Evolutionary conservation across 1,139 yeast species (phyloP).

Genomic region (Yamadazyma membranifaciens): DNA sequence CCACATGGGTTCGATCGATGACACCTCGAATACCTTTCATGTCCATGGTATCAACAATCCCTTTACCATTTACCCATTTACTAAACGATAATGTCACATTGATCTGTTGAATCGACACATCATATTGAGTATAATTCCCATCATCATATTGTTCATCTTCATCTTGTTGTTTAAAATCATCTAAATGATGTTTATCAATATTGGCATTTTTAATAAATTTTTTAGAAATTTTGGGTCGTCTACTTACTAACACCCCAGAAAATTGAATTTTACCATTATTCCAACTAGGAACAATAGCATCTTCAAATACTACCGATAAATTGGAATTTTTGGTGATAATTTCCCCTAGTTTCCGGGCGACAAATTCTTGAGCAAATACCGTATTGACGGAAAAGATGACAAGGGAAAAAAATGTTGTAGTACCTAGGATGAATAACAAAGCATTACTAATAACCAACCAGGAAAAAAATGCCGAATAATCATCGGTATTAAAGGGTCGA

Average conservation of each 20-base stretch:
- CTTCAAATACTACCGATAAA: conserved; percentile 85
- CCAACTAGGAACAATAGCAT: conserved; percentile 96
- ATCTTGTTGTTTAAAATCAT: conserved; percentile 6
- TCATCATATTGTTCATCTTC: conserved; percentile 49
- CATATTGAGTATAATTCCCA: conserved; percentile 95
- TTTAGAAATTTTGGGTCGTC: conserved; percentile 63
- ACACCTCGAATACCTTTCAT: conserved; percentile 87
- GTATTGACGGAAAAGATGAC: conserved; percentile 79
- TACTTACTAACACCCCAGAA: conserved; percentile 80
- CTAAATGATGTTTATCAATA: conserved; percentile 4
- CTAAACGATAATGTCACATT: conserved; percentile 75
- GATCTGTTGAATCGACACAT: conserved; percentile 82
- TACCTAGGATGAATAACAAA: conserved; percentile 72
- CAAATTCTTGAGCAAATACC: conserved; percentile 84
- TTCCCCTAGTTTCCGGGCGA: conserved; percentile 80
- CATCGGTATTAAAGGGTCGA: conserved; percentile 82
- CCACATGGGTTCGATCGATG: conserved; percentile 84
- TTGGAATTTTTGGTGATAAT: conserved; percentile 81
- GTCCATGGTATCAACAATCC: conserved; percentile 79
- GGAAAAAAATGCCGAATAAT: conserved; percentile 82
- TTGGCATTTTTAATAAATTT: conserved; percentile 65
- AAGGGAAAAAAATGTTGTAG: conserved; percentile 85
- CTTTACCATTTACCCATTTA: conserved; percentile 89
- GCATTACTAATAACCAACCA: conserved; percentile 91
- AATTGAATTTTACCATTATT: conserved; percentile 81